Evolutionary conservation across 2,329 filamentous ascomycete species (phyloP).

Genomic region (Alternaria sp.): DNA sequence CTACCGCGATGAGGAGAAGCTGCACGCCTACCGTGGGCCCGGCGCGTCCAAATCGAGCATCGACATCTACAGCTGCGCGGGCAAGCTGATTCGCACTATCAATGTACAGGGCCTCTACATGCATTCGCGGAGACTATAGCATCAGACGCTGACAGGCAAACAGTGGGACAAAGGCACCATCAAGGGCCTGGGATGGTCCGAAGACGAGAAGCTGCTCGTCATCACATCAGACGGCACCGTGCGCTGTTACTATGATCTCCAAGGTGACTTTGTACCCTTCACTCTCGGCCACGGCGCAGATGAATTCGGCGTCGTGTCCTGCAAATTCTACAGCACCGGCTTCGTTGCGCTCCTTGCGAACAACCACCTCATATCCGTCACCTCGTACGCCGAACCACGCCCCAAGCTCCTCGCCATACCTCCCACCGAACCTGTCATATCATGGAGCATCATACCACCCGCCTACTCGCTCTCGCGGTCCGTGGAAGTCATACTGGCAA

Average conservation of each 20-base stretch:
- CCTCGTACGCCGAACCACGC: constrained; percentile 88
- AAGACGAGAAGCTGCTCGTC: constrained; percentile 90
- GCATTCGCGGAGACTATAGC: constrained; percentile 3
- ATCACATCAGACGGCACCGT: constrained; percentile 91
- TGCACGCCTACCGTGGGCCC: constrained; percentile 78
- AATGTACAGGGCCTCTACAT: constrained; percentile 55
- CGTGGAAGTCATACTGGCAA: constrained; percentile 89
- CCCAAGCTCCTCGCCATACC: constrained; percentile 81
- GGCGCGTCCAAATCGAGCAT: constrained; percentile 82
- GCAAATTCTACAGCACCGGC: constrained; percentile 90
- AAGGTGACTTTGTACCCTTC: constrained; percentile 94
- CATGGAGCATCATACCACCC: constrained; percentile 90
- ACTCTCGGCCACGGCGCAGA: constrained; percentile 89
- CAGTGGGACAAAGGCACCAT: constrained; percentile 90
- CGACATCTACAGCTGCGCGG: constrained; percentile 92
- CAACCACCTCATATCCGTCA: constrained; percentile 86
- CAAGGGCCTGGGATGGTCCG: constrained; percentile 92
- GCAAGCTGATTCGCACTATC: constrained; percentile 85
- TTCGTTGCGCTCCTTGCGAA: constrained; percentile 92
- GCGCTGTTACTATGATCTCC: constrained; percentile 88
- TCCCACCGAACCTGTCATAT: constrained; percentile 80
- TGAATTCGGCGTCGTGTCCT: constrained; percentile 85
- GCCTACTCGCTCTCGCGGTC: constrained; percentile 89
- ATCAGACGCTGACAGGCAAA: constrained; percentile 24
- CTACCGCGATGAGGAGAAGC: constrained; percentile 86